Evolutionary conservation across 495 filamentous ascomycete species (phyloP).

Genomic region (Amniculicola lignicola): DNA sequence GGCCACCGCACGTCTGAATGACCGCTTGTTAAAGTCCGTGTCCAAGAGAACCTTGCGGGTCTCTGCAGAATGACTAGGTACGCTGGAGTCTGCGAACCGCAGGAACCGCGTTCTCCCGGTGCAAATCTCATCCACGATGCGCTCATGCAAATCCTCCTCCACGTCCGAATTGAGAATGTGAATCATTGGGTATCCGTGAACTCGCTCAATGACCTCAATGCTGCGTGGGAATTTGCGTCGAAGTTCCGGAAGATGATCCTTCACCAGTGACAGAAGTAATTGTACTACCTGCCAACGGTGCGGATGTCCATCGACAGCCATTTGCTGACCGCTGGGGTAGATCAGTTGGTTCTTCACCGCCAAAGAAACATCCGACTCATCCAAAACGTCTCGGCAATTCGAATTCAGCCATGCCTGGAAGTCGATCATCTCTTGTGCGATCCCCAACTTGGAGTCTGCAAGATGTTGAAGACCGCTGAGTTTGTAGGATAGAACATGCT

Average conservation of each 20-base stretch:
- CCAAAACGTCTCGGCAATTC: slow-evolving; percentile 52
- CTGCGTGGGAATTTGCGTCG: slow-evolving; percentile 41
- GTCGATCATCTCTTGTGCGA: slow-evolving; percentile 45
- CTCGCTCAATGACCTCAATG: slow-evolving; percentile 44
- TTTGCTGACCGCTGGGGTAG: slow-evolving; percentile 50
- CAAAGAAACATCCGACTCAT: slow-evolving; percentile 56
- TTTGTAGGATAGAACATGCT: slow-evolving; percentile 53
- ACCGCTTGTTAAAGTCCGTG: slow-evolving; percentile 14
- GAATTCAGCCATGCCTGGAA: slow-evolving; percentile 49
- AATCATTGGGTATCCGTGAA: slow-evolving; percentile 42
- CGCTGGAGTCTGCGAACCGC: neutral
- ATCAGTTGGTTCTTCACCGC: slow-evolving; percentile 44
- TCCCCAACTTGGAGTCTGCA: slow-evolving; percentile 39
- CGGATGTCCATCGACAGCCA: slow-evolving; percentile 49
- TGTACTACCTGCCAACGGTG: slow-evolving; percentile 48
- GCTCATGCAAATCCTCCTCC: slow-evolving; percentile 38
- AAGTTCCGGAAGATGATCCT: slow-evolving; percentile 38
- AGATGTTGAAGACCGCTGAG: slow-evolving; percentile 49
- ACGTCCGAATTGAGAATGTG: slow-evolving; percentile 44
- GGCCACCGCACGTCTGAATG: neutral
- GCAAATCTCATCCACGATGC: slow-evolving; percentile 38
- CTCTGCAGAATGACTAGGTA: neutral
- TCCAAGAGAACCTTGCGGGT: slow-evolving; percentile 32
- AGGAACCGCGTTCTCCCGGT: slow-evolving; percentile 34
- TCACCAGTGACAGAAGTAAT: slow-evolving; percentile 44